phyloP scores from a whole-genome alignment of 257 asterid species.

The Solanum arcanum region DNA sequence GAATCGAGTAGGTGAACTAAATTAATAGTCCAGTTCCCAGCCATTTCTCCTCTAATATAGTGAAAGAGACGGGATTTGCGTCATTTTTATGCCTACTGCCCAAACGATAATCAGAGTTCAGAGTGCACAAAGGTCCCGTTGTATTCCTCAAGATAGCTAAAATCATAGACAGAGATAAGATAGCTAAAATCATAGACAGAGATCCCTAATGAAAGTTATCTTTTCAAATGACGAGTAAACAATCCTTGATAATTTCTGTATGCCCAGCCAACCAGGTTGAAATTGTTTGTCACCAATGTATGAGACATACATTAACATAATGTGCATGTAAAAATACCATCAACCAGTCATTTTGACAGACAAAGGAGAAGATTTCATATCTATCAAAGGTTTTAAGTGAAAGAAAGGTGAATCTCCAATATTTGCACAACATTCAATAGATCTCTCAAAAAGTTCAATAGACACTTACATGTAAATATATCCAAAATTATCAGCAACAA shows the following conservation, averaged over 20 bases:
- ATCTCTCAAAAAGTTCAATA: background rate
- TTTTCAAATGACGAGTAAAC: background rate
- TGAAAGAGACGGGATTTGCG: background rate
- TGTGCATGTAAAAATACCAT: background rate
- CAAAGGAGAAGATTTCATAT: background rate
- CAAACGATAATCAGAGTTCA: background rate
- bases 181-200: background rate
- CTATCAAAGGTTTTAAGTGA: background rate
- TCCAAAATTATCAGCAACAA: constrained; percentile 88
- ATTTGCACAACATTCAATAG: background rate
- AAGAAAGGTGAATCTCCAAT: background rate
- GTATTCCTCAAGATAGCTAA: background rate
- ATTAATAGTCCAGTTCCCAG: background rate
- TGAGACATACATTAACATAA: background rate
- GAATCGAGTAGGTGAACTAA: background rate
- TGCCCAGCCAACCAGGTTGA: background rate
- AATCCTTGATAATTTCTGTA: background rate
- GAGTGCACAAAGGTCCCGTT: background rate
- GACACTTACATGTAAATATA: constrained; percentile 59
- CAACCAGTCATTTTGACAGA: background rate
- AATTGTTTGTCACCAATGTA: background rate
- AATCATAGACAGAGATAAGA: background rate
- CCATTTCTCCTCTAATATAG: background rate
- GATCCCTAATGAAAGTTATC: background rate
- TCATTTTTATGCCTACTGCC: background rate